Evolutionary conservation across 2,329 filamentous ascomycete genomes (phyloP), one percentile per base, ranked within the genome.

Genomic region (Pestalotiopsis fici): DNA sequence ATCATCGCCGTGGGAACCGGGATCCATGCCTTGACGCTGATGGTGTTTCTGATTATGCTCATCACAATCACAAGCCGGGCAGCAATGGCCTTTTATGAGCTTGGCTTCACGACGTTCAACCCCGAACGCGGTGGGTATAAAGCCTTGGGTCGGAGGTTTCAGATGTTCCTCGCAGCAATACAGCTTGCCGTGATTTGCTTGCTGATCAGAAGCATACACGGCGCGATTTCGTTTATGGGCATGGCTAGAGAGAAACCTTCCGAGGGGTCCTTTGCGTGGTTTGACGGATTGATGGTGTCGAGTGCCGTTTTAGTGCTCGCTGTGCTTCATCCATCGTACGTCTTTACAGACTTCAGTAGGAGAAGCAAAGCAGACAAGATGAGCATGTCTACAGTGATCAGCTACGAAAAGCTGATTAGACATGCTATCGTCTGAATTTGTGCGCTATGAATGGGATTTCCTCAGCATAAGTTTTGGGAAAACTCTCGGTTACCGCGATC

Each of bases 61-160:
- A 68, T 64, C 23, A 59, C 71, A 21, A 71, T 74, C 5, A 62
- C 75, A 63, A 55, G 71, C 18, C 71, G 69, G 65, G 75, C 75
- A 2, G 65, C 70, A 18, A 21, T 65, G 15, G 69, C 73, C 4
- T 70, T 74, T 47, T 70, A 66, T 3, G 65, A 71, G 21, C 73
- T 74, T 55, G 75, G 73, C 55, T 76, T 75, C 62, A 75, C 75
- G 18, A 77, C 75, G 2, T 77, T 77, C 66, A 73, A 76, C 57
- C 69, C 66, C 4, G 68, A 69, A 37, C 69, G 72, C 13, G 74
- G 71, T 12, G 73, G 74, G 15, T 75, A 73, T 57, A 68, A 75
- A 1, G 63, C 71, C 3, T 71, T 77, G 43, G 69, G 69, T 1
- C 37, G 69, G n/a, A 69, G 72, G 18, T 75, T 76, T 68, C 75